These are phyloP conservation scores for Alternaria infectoria DNA, from an alignment of 2,329 filamentous ascomycete genomes.

Conservation along the genomic window DNA sequence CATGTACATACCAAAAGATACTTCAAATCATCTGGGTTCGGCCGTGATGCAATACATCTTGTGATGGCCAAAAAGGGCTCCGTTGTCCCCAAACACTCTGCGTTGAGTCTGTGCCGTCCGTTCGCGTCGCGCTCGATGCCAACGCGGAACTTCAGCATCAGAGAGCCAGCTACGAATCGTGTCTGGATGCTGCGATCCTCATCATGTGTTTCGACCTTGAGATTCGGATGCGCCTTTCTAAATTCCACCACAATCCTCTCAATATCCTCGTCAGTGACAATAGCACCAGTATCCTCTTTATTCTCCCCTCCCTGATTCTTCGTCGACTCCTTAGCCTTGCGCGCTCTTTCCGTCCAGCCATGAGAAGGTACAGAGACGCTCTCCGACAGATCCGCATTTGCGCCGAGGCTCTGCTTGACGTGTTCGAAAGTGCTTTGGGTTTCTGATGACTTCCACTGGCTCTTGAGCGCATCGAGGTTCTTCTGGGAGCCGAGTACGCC, in stretches of 20 bases:
- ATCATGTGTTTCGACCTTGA: slow-evolving; percentile 37
- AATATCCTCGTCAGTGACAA: slow-evolving; percentile 30
- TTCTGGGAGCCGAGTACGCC: slow-evolving; percentile 45
- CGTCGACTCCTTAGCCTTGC: slow-evolving; percentile 22
- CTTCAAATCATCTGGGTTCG: slow-evolving; percentile 38
- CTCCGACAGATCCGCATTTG: slow-evolving; percentile 47
- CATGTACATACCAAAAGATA: slow-evolving; percentile 41
- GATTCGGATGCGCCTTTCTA: slow-evolving; percentile 29
- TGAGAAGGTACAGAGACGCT: slow-evolving; percentile 42
- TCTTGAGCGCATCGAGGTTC: slow-evolving; percentile 47
- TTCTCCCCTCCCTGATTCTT: slow-evolving; percentile 15
- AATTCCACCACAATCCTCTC: slow-evolving; percentile 32
- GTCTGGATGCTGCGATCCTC: slow-evolving; percentile 36
- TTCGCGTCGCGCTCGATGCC: slow-evolving; percentile 35
- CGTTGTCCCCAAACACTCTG: slow-evolving; percentile 38
- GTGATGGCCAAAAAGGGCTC: slow-evolving; percentile 39
- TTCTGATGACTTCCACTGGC: slow-evolving; percentile 47
- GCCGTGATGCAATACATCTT: slow-evolving; percentile 43
- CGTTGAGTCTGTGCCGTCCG: slow-evolving; percentile 33
- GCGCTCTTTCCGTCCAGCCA: slow-evolving; percentile 48
- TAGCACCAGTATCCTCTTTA: slow-evolving; percentile 11
- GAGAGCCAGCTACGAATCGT: slow-evolving; percentile 31
- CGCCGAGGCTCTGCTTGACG: slow-evolving; percentile 44
- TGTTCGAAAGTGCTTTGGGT: slow-evolving; percentile 45
- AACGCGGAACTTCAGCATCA: slow-evolving; percentile 37